Percentiles rank a stretch among this genome's conserved stretches.
Conservation (phyloP, 345 rosid species). For the Syzygium jambos region DNA sequence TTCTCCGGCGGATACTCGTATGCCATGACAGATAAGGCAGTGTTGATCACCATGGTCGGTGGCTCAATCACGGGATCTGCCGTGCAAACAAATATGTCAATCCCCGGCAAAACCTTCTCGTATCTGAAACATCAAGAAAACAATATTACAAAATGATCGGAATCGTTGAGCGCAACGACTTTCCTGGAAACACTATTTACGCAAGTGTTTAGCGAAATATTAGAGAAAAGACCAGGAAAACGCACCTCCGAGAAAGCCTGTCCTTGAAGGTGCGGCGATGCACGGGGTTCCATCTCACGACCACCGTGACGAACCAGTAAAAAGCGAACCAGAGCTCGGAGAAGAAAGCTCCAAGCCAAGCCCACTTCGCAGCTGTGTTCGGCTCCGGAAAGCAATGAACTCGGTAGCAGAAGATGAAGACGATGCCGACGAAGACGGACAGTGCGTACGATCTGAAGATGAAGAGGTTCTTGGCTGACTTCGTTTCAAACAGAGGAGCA, state of each 20-base stretch:
- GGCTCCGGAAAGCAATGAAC: neutral
- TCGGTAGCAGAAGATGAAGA: neutral
- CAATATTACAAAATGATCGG: neutral
- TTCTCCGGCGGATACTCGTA: conserved; percentile 53
- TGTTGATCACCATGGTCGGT: conserved; percentile 59
- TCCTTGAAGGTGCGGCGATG: conserved; percentile 16
- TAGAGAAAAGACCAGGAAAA: neutral
- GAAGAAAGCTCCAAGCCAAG: conserved; percentile 17
- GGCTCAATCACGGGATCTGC: conserved; percentile 74
- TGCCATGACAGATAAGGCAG: conserved; percentile 49
- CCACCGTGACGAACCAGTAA: conserved; percentile 14
- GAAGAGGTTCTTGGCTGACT: neutral
- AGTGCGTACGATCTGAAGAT: neutral
- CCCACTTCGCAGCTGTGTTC: conserved; percentile 5
- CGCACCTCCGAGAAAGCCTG: conserved; percentile 14
- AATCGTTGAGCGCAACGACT: neutral
- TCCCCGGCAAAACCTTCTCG: conserved; percentile 29
- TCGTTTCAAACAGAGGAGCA: conserved; percentile 5
- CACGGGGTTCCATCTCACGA: conserved; percentile 8
- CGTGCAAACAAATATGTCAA: conserved; percentile 71
- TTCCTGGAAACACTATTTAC: neutral
- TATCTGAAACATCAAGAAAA: conserved; percentile 1
- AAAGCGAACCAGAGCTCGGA: conserved; percentile 22
- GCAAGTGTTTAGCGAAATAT: neutral
- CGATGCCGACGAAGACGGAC: neutral